Conservation (phyloP, 805 yeast genomes). For the Sugiyamaella lignohabitans region DNA sequence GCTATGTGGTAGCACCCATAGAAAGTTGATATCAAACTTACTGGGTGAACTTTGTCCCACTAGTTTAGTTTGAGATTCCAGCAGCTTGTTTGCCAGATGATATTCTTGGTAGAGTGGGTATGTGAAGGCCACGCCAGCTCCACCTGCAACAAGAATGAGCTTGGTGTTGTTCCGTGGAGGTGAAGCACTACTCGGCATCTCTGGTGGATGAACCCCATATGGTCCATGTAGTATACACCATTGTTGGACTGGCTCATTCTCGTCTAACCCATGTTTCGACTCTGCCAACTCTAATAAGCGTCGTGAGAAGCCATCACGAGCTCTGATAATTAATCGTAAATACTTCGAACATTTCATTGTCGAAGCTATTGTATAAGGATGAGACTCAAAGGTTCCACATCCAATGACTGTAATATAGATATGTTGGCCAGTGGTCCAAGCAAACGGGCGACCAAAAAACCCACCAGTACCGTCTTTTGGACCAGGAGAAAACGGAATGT, state of each 20-base stretch:
- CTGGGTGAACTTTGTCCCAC: not conserved
- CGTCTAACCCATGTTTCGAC: too few relatives aligned
- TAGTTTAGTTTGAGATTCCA: not conserved
- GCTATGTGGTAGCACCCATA: constrained; percentile 29
- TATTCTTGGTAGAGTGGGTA: constrained; percentile 22
- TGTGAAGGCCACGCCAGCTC: constrained; percentile 31
- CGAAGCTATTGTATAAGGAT: constrained; percentile 25
- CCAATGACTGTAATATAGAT: constrained; percentile 20
- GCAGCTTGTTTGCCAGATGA: not conserved
- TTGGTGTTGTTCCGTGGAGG: constrained; percentile 6
- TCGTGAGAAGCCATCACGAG: constrained; percentile 28
- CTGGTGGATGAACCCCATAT: constrained; percentile 21
- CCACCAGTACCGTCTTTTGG: too few relatives aligned
- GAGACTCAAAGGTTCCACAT: constrained; percentile 20
- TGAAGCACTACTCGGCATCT: constrained; percentile 2
- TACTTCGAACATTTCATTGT: constrained; percentile 10
- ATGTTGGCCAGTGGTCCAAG: constrained; percentile 23
- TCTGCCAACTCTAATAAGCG: constrained; percentile 12
- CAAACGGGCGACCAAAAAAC: constrained; percentile 6
- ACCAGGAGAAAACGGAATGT: constrained; percentile 8
- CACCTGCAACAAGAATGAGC: constrained; percentile 29
- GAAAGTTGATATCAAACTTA: constrained; percentile 21
- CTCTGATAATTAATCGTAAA: constrained; percentile 27
- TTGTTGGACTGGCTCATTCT: constrained; percentile 3
- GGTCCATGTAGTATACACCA: constrained; percentile 23